phyloP scores from a whole-genome alignment of 2,329 filamentous ascomycete genomes.

The Gnomoniopsis smithogilvyi region DNA sequence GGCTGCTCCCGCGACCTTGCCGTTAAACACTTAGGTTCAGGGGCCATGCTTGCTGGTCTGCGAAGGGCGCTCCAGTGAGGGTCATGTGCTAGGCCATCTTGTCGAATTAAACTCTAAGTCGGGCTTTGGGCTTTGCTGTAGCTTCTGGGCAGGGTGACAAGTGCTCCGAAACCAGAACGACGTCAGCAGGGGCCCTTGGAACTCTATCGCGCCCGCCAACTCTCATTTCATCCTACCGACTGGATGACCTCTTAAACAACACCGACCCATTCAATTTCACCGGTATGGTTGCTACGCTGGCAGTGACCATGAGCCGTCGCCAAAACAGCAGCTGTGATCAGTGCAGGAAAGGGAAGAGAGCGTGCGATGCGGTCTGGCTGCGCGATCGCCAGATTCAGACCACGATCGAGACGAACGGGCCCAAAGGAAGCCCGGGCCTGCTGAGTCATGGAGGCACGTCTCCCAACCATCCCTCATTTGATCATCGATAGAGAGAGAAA shows the following conservation, averaged over 20 bases:
- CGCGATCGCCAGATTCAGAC: conserved; percentile 11
- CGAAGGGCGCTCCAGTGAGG: not conserved
- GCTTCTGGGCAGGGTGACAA: not conserved
- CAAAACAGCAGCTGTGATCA: conserved; percentile 20
- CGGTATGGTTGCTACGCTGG: not conserved
- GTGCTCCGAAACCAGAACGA: not conserved
- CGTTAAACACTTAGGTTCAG: not conserved
- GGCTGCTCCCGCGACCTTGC: not conserved
- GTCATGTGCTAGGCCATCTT: not conserved
- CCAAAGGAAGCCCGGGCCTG: not conserved
- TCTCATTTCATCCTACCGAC: not conserved
- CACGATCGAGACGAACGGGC: not conserved
- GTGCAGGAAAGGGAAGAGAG: conserved; percentile 19
- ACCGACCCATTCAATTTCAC: not conserved
- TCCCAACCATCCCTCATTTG: not conserved
- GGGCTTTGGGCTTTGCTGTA: not conserved
- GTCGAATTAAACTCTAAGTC: not conserved
- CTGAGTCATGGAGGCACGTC: conserved; percentile 16
- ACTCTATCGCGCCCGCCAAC: not conserved
- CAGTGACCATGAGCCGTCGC: conserved; percentile 16
- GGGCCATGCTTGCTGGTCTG: not conserved
- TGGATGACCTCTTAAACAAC: not conserved
- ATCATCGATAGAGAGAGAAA: not conserved
- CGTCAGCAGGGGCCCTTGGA: not conserved
- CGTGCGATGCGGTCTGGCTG: conserved; percentile 17